Percentiles rank a stretch among this genome's conserved stretches.
phyloP scores from a whole-genome alignment of 2,329 filamentous ascomycete genomes.

The Pseudogymnoascus sp. region DNA sequence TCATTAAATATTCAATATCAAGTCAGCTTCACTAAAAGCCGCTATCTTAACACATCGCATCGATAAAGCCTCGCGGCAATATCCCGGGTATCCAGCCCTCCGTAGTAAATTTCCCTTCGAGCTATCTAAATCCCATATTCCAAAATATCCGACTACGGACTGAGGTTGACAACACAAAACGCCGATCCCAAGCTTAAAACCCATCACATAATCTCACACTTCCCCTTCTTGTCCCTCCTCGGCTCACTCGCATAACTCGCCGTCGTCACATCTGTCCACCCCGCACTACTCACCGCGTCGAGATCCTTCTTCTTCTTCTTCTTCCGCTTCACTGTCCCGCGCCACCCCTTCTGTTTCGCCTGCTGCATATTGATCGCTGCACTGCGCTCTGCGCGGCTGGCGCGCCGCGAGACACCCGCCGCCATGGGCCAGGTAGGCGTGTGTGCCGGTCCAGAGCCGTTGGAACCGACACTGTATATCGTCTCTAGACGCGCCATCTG shows the following conservation, averaged over 20 bases:
- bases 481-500: conserved; percentile 47
- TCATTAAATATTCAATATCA: not conserved
- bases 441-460: conserved; percentile 20
- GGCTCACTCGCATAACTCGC: not conserved
- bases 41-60: not conserved
- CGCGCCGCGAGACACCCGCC: conserved; percentile 22
- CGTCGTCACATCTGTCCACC: conserved; percentile 43
- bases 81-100: not conserved
- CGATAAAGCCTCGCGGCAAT: not conserved
- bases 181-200: not conserved
- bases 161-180: not conserved
- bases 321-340: conserved; percentile 29
- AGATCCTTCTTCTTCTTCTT: conserved; percentile 33
- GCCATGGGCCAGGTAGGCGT: conserved; percentile 14
- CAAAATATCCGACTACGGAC: not conserved
- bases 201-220: conserved; percentile 4
- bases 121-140: not conserved
- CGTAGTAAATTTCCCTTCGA: too few species aligned
- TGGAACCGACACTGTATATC: conserved; percentile 37
- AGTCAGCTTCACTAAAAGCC: not conserved
- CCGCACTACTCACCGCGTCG: conserved; percentile 38
- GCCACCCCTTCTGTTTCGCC: conserved; percentile 50
- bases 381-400: conserved; percentile 50
- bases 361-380: conserved; percentile 56
- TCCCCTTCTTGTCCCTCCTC: not conserved